Percentiles rank a stretch among this genome's conserved stretches.
Evolutionary conservation across 73 alveolate species (phyloP).

Genomic region (Paramecium bursaria): DNA sequence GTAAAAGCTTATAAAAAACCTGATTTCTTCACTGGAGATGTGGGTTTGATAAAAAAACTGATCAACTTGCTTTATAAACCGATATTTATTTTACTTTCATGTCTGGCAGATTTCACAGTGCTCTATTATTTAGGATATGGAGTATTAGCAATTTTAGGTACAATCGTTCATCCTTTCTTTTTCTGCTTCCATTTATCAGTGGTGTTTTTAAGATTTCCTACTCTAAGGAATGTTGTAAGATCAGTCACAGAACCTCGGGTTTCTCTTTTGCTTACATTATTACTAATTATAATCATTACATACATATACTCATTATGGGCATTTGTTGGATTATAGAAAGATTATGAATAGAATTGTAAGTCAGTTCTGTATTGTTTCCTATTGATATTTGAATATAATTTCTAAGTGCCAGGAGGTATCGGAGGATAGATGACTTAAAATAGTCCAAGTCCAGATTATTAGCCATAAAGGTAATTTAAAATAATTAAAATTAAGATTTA

Average conservation of each 20-base stretch:
- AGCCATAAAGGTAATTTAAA: not conserved
- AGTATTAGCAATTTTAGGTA: constrained; percentile 77
- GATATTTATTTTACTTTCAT: constrained; percentile 43
- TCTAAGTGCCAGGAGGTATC: constrained; percentile 84
- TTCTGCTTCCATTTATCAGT: constrained; percentile 80
- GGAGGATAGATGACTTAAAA: constrained; percentile 70
- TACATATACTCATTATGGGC: constrained; percentile 76
- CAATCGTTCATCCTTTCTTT: constrained; percentile 80
- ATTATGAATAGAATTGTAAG: constrained; percentile 70
- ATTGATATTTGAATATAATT: constrained; percentile 78
- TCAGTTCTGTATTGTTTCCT: constrained; percentile 72
- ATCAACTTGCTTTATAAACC: constrained; percentile 16
- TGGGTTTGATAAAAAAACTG: not conserved
- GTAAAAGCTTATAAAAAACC: constrained; percentile 43
- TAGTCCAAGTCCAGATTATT: constrained; percentile 57
- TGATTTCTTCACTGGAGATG: constrained; percentile 1
- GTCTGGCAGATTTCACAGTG: constrained; percentile 68
- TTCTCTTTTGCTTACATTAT: constrained; percentile 75
- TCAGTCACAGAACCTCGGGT: constrained; percentile 82
- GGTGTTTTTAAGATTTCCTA: constrained; percentile 77
- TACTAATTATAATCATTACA: constrained; percentile 74
- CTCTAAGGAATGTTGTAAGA: constrained; percentile 78
- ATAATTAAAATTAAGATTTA: not conserved
- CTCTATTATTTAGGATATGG: constrained; percentile 80
- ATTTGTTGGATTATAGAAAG: constrained; percentile 65